Base-by-base conservation (phyloP, 2,329 filamentous ascomycete genomes). In the Pseudonectria buxi region DNA sequence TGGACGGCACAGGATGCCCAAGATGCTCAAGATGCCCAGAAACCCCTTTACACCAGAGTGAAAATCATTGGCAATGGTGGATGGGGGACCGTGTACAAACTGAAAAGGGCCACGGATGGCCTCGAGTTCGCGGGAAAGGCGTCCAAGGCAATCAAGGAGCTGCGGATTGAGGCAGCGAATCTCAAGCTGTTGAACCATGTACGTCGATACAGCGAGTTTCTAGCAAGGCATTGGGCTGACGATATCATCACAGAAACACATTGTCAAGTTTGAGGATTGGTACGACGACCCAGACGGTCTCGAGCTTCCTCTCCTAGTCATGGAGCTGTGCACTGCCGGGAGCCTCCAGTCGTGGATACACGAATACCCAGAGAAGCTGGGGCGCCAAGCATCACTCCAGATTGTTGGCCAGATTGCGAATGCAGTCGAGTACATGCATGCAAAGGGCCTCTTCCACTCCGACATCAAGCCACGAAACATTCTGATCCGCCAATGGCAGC, bases 381-480 rank as follows among this genome's bases (percentile, higher is more conserved):
- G 26, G 0, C 39, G 40, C 9, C 28, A 18, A 1, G 47, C 55
- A 5, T 43, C 50, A 2, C 25, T 57, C 0, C 39, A 35, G 2
- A 45, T 53, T 3, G 30, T 50, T 16, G 28, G 33, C 1, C 58
- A 61, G 28, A 31, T 55, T 1, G 34, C 49, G 0, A 37, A 33
- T 3, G 58, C 51, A 0, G 36, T 61, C 4, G 40, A 43, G 12
- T 58, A 54, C 28, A 36, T 61, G 1, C 58, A 61, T 14, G 22
- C 10, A 1, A 24, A 30, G 15, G 37, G 34, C 0, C 39, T 52
- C 1, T 55, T 51, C 12, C 58, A 61, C 30, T 47, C 49, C 0
- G 58, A 61, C 27, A 15, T 61, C 25, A 61, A 61, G 34, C 56
- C 57, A 0, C 44, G 47, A 4, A 61, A 61, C 32, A 52, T 61